These are phyloP conservation scores for Solanum hybrid DNA, from an alignment of 305 asterid species.

Conservation along the genomic window DNA sequence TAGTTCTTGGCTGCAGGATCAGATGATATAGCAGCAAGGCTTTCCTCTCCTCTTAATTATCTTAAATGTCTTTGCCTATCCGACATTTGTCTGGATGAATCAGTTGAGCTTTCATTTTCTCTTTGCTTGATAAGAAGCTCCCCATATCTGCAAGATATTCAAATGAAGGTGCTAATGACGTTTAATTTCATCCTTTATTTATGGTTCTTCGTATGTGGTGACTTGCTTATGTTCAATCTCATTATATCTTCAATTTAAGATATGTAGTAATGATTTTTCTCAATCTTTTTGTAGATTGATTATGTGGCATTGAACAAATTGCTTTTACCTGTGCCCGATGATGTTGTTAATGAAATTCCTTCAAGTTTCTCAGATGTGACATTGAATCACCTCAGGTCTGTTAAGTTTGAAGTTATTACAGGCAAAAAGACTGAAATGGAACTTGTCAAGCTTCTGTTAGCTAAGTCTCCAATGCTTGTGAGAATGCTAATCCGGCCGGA, in stretches of 20 bases:
- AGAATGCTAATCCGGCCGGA: background rate
- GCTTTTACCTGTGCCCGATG: background rate
- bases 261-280: background rate
- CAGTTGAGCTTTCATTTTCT: fast-evolving
- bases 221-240: background rate
- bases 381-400: background rate
- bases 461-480: background rate
- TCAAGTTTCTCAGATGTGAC: background rate
- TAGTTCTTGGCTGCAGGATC: background rate
- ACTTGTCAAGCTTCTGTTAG: background rate
- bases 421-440: background rate
- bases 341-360: background rate
- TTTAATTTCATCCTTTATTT: background rate
- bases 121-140: background rate
- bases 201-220: background rate
- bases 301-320: too few species aligned
- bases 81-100: background rate
- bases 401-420: background rate
- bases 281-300: background rate
- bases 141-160: background rate
- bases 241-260: too few species aligned
- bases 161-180: background rate
- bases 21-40: background rate
- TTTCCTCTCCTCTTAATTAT: background rate
- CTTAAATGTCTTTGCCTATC: background rate